phyloP scores from a whole-genome alignment of 208 protist species.

The Histomonas meleagridis region DNA sequence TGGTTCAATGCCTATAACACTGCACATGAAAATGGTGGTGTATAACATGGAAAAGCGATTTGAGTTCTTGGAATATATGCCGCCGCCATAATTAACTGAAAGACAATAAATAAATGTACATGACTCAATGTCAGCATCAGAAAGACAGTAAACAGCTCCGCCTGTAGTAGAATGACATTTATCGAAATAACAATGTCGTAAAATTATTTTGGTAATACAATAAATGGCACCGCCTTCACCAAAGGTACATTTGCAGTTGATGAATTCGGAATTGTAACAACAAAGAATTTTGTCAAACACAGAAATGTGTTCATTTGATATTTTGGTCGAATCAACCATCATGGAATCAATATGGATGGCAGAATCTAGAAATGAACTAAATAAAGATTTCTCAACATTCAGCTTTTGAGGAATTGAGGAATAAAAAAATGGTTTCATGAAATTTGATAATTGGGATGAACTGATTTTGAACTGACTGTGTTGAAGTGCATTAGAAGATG shows the following conservation, averaged over 20 bases:
- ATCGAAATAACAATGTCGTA: background rate
- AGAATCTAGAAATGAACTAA: background rate
- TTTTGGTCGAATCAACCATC: background rate
- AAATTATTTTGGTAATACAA: background rate
- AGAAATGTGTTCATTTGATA: background rate
- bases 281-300: background rate
- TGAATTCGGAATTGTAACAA: background rate
- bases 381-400: background rate
- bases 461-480: background rate
- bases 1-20: too few relatives aligned
- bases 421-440: background rate
- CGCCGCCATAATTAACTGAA: background rate
- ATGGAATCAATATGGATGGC: background rate
- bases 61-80: background rate
- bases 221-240: background rate
- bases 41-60: too few relatives aligned
- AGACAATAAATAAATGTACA: background rate
- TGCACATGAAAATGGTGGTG: too few relatives aligned
- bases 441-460: background rate
- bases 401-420: background rate
- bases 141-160: background rate
- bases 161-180: background rate
- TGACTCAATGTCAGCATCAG: background rate
- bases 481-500: background rate
- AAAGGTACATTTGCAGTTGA: background rate